Base-by-base conservation (phyloP, 148 eudicot species). In the Selenicereus undatus region DNA sequence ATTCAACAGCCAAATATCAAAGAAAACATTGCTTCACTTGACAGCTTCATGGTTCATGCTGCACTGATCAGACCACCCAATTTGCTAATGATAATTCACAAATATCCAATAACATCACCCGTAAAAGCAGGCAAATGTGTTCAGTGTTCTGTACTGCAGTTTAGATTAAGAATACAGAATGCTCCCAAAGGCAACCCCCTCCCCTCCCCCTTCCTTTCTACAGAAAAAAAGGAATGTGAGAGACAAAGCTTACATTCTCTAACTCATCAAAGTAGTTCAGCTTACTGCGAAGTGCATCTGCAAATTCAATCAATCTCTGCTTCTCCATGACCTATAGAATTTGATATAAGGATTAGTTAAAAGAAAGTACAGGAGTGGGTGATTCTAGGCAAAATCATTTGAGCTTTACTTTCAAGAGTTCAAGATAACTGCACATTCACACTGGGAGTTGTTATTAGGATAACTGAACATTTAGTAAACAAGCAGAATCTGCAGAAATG, bases 261-360 rank as follows among this genome's bases (percentile, higher is more conserved):
- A 96, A 87, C 86, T 92, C 97, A 87, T 96, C 99, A 60, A 96
- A 96, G 88, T 92, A 96, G 82, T 91, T 94, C 81, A 96, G 95
- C 88, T 92, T 96, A 74, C 84, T 88, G 50, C 93, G 99, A 89
- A 96, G 97, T 76, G 99, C 97, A 80, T 94, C 98, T 14, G 98
- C 97, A 85, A 92, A 96, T 86, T 92, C 99, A 83, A 94, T 89
- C 84, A 94, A 81, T 85, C 93, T 90, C 84, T 93, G 97, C 89
- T 93, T 96, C 86, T 96, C 99, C 77, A 96, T 84, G 45, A 96
- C 82, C 99, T 96, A 93, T 85, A 86, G 79, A 80, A 74, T 68
- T 42, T 36, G 70, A 78, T 45, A 51, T 60, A 71, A 71, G 62
- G 22, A 82, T 76, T 75, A 60, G 45, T 70, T 76, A 78, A 82